These are phyloP conservation scores for Oryza longistaminata DNA, from an alignment of 176 grass and related monocot species.

Conservation along the genomic window DNA sequence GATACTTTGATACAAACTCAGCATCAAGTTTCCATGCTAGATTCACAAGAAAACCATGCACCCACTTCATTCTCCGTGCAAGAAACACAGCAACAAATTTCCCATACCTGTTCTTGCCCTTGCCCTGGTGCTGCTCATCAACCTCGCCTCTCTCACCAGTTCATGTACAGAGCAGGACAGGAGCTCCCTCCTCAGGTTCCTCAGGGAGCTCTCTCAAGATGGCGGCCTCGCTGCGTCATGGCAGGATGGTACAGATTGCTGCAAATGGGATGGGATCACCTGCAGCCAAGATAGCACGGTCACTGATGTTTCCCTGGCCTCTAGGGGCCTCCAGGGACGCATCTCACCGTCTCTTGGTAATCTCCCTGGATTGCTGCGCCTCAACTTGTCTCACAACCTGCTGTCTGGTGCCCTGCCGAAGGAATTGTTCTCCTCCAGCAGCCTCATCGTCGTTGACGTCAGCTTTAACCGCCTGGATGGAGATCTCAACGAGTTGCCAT, in stretches of 20 bases:
- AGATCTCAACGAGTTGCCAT: background rate
- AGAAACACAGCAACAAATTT: background rate
- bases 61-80: background rate
- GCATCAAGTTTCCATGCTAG: constrained; percentile 9
- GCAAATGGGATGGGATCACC: constrained; percentile 34
- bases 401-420: background rate
- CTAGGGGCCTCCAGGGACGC: constrained; percentile 10
- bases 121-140: constrained; percentile 17
- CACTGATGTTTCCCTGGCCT: constrained; percentile 3
- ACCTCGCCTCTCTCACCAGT: background rate
- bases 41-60: constrained; percentile 34
- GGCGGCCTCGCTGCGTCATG: background rate
- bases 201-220: background rate
- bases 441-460: constrained; percentile 11
- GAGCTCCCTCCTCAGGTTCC: constrained; percentile 42
- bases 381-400: constrained; percentile 36
- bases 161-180: constrained; percentile 39
- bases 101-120: background rate
- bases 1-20: background rate
- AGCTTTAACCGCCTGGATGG: constrained; percentile 5
- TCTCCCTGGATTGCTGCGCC: background rate
- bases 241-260: constrained; percentile 22
- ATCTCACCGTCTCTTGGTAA: background rate
- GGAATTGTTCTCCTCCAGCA: background rate
- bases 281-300: background rate